A percentile compares a stretch with the other conserved stretches of the same genome.
Conservation (phyloP, 148 eudicot genomes). For the Persicaria maculosa region DNA sequence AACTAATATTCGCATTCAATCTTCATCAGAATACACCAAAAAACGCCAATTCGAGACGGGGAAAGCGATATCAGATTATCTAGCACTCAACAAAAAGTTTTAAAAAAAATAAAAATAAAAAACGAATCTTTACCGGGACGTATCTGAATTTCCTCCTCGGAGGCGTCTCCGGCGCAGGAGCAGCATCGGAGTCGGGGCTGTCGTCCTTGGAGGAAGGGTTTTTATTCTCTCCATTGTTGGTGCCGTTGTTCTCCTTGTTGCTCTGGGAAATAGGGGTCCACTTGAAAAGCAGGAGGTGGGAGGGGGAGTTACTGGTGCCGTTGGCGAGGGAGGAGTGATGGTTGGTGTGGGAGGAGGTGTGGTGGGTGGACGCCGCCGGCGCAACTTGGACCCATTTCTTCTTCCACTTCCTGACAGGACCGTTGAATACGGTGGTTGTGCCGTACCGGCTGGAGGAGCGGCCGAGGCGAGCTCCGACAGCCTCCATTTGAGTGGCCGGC, state of each 20-base stretch:
- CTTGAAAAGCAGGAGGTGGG: constrained; percentile 59
- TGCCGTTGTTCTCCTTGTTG: constrained; percentile 19
- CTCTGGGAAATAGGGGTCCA: constrained; percentile 58
- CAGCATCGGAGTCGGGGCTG: background rate
- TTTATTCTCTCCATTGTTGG: constrained; percentile 4
- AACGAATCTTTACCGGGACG: constrained; percentile 56
- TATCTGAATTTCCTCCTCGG: constrained; percentile 58
- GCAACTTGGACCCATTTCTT: constrained; percentile 70
- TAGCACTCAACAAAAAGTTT: background rate
- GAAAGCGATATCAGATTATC: background rate
- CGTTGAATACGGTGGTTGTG: constrained; percentile 57
- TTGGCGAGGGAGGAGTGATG: constrained; percentile 15
- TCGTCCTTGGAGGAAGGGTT: constrained; percentile 14
- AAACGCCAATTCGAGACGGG: background rate
- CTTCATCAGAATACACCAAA: background rate
- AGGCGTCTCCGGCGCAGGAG: constrained; percentile 28
- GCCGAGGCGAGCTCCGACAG: constrained; percentile 76
- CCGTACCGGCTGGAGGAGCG: constrained; percentile 79
- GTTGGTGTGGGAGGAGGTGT: constrained; percentile 10
- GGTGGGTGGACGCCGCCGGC: constrained; percentile 32
- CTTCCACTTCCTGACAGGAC: constrained; percentile 90
- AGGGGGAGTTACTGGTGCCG: constrained; percentile 16
- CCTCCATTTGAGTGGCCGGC: constrained; percentile 45
- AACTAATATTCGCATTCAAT: background rate
- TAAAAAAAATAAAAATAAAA: background rate